A percentile compares a stretch with the other conserved stretches of the same genome.
phyloP scores from a whole-genome alignment of 1,284 basidiomycete genomes.

The Amylostereum areolatum region DNA sequence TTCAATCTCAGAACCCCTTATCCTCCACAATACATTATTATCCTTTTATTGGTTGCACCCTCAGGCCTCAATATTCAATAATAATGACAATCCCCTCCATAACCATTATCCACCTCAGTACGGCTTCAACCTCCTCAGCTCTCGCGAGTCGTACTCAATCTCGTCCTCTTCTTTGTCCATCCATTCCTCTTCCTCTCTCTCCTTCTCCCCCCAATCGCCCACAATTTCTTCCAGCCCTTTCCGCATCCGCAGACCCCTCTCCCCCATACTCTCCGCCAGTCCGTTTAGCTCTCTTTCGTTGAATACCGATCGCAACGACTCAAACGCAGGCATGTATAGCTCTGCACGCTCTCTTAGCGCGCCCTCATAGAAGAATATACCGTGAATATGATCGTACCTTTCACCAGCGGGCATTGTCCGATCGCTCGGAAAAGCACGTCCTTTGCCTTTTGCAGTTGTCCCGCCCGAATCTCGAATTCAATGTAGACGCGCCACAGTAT shows the following conservation, averaged over 20 bases:
- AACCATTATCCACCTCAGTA: conserved; percentile 31
- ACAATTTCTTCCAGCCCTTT: conserved; percentile 60
- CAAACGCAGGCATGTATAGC: conserved; percentile 83
- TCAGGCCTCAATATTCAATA: too few species aligned
- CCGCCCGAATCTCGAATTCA: conserved; percentile 75
- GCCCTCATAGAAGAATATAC: not conserved
- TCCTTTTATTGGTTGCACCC: not conserved
- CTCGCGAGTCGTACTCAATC: conserved; percentile 53
- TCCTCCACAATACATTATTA: too few species aligned
- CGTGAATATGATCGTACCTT: conserved; percentile 44
- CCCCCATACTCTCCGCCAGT: conserved; percentile 75
- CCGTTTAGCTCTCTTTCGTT: conserved; percentile 58
- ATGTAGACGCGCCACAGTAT: conserved; percentile 77
- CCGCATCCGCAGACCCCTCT: conserved; percentile 73
- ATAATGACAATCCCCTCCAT: not conserved
- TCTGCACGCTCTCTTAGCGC: conserved; percentile 37
- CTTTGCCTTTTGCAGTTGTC: conserved; percentile 63
- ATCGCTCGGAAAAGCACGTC: conserved; percentile 76
- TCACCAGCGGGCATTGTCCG: conserved; percentile 73
- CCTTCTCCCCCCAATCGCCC: conserved; percentile 34
- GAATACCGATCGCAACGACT: conserved; percentile 66
- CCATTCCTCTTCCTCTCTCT: conserved; percentile 23
- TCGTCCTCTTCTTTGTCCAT: conserved; percentile 42
- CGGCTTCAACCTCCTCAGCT: conserved; percentile 58
- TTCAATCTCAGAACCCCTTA: too few species aligned